Percentiles rank a stretch among this genome's conserved stretches.
Conservation (phyloP, 1,284 basidiomycete species). For the Cutaneotrichosporon dermatis region DNA sequence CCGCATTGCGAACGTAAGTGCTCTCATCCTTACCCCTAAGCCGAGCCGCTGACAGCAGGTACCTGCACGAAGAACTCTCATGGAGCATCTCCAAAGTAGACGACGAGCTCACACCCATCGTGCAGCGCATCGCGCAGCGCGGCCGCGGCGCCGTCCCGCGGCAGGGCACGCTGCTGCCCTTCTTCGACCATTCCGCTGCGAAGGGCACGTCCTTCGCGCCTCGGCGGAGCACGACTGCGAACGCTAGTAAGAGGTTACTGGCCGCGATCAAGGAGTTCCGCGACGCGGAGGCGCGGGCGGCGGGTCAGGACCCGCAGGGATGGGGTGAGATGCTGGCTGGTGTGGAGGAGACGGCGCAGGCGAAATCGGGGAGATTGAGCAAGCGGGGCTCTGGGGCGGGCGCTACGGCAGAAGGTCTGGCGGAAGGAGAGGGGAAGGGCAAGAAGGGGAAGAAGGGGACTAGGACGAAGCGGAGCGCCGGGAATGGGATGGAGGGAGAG, state of each 20-base stretch:
- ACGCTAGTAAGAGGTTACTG: constrained; percentile 77
- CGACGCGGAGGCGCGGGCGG: constrained; percentile 50
- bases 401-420: too few relatives aligned
- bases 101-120: constrained; percentile 85
- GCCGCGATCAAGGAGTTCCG: constrained; percentile 81
- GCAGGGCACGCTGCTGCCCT: constrained; percentile 58
- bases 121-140: constrained; percentile 79
- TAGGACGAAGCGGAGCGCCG: too few relatives aligned
- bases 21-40: neutral
- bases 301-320: constrained; percentile 26
- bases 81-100: constrained; percentile 87
- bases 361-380: neutral
- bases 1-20: constrained; percentile 73
- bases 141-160: constrained; percentile 59
- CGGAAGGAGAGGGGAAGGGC: too few relatives aligned
- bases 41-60: constrained; percentile 53
- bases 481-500: too few relatives aligned
- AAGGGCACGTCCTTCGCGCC: constrained; percentile 62
- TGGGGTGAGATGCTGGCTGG: constrained; percentile 46
- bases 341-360: constrained; percentile 24
- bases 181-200: constrained; percentile 54
- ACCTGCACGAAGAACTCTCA: constrained; percentile 77
- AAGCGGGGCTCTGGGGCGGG: too few relatives aligned
- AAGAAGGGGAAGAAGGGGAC: too few relatives aligned
- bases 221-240: constrained; percentile 68